Evolutionary conservation across 2,329 filamentous ascomycete species (phyloP).

Genomic region (Colletotrichum sp.): DNA sequence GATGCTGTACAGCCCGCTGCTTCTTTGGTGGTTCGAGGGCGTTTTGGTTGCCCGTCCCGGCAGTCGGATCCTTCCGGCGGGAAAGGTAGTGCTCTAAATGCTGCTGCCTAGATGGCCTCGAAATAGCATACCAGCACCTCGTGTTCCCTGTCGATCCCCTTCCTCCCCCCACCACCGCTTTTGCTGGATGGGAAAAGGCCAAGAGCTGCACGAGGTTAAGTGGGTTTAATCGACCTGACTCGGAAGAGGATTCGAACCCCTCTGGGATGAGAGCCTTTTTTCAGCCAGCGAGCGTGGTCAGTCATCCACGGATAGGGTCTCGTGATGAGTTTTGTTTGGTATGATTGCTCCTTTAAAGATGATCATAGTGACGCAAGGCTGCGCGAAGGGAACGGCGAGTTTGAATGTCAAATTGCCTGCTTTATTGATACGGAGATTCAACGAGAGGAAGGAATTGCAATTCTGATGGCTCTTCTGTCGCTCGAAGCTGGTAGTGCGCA

Average conservation of each 20-base stretch:
- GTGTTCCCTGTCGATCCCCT: not conserved
- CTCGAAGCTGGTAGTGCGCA: not conserved
- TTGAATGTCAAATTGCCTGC: not conserved
- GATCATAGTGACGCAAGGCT: not conserved
- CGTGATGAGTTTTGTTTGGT: not conserved
- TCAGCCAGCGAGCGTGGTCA: not conserved
- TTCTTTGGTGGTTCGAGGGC: not conserved
- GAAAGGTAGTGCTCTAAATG: not conserved
- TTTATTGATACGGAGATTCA: not conserved
- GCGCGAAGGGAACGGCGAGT: not conserved
- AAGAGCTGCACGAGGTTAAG: not conserved
- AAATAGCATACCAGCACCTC: conserved; percentile 6
- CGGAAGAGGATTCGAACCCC: not conserved
- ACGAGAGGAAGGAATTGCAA: not conserved
- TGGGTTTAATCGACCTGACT: not conserved
- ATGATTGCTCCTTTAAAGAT: not conserved
- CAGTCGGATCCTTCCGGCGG: not conserved
- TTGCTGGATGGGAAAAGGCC: not conserved
- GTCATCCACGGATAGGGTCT: not conserved
- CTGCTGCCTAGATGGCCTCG: conserved; percentile 8
- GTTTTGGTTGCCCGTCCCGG: not conserved
- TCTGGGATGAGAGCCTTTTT: not conserved
- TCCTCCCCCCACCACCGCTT: not conserved
- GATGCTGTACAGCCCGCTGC: not conserved
- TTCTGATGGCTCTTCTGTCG: not conserved